A percentile compares a stretch with the other conserved stretches of the same genome.
These are phyloP conservation scores for Neckera pumila DNA, from an alignment of 225 moss, liverwort and hornwort species.

Conservation along the genomic window DNA sequence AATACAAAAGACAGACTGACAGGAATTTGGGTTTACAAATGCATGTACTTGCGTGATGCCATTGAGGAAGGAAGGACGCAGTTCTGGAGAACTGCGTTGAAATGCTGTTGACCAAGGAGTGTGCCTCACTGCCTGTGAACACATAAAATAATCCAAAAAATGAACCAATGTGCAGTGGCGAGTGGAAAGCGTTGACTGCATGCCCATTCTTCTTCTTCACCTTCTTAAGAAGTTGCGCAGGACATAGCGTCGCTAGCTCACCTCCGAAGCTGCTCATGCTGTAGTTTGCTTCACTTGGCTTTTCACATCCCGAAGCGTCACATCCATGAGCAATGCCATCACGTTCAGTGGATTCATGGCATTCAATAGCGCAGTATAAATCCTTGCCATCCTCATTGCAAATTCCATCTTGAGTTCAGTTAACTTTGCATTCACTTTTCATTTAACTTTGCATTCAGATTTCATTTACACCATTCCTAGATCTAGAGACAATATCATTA, in stretches of 20 bases:
- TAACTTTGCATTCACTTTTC: neutral
- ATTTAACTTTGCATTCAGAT: neutral
- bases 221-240: neutral
- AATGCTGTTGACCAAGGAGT: neutral
- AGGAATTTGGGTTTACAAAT: neutral
- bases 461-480: neutral
- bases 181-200: neutral
- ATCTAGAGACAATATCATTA: neutral
- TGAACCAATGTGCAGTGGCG: neutral
- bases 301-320: slow-evolving; percentile 5
- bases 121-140: neutral
- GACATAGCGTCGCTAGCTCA: neutral
- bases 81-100: neutral
- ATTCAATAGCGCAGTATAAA: neutral
- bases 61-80: neutral
- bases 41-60: neutral
- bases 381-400: neutral
- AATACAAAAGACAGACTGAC: neutral
- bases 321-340: neutral
- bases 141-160: neutral
- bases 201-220: neutral
- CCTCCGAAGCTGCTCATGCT: neutral
- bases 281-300: neutral
- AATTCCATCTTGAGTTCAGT: neutral
- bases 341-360: neutral